Conservation (phyloP, 2,329 filamentous ascomycete species). For the Pyrenophora seminiperda region DNA sequence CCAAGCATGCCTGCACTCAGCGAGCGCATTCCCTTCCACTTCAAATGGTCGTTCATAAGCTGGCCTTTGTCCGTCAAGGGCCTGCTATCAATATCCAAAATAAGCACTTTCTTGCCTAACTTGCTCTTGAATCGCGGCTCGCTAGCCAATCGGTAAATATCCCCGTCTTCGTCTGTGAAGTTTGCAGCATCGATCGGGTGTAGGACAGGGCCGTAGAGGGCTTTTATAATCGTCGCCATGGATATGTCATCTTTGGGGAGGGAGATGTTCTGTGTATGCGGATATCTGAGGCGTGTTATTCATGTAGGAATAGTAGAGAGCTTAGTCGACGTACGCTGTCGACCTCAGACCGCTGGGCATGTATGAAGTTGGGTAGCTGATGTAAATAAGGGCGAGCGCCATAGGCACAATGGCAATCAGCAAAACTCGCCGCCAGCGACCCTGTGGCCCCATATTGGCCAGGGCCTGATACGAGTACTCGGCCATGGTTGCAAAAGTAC, state of each 20-base stretch:
- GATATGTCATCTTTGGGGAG: slow-evolving; percentile 35
- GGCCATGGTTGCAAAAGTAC: slow-evolving; percentile 17
- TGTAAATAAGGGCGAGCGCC: slow-evolving; percentile 37
- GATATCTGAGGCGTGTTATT: slow-evolving; percentile 26
- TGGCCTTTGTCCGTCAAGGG: slow-evolving; percentile 42
- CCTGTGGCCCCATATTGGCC: slow-evolving; percentile 42
- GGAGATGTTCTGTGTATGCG: slow-evolving; percentile 33
- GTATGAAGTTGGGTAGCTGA: slow-evolving; percentile 34
- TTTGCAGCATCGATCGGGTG: slow-evolving; percentile 44
- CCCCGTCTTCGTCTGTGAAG: slow-evolving; percentile 48
- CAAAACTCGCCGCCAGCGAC: slow-evolving; percentile 43
- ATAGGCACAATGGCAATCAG: slow-evolving; percentile 40
- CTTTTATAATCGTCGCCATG: slow-evolving; percentile 47
- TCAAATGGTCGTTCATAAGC: slow-evolving; percentile 44
- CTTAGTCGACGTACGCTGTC: slow-evolving; percentile 28
- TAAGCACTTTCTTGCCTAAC: slow-evolving; percentile 46
- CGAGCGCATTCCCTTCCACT: slow-evolving; percentile 47
- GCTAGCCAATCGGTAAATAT: slow-evolving; percentile 38
- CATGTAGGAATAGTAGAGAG: background rate
- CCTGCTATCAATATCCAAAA: slow-evolving; percentile 48
- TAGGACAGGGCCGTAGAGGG: slow-evolving; percentile 44
- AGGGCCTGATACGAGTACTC: slow-evolving; percentile 41
- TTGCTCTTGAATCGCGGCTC: slow-evolving; percentile 42
- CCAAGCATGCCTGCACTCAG: slow-evolving; percentile 48
- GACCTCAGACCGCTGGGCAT: slow-evolving; percentile 25